Conservation (phyloP, 768 basidiomycete genomes). For the Panellus pusillus region DNA sequence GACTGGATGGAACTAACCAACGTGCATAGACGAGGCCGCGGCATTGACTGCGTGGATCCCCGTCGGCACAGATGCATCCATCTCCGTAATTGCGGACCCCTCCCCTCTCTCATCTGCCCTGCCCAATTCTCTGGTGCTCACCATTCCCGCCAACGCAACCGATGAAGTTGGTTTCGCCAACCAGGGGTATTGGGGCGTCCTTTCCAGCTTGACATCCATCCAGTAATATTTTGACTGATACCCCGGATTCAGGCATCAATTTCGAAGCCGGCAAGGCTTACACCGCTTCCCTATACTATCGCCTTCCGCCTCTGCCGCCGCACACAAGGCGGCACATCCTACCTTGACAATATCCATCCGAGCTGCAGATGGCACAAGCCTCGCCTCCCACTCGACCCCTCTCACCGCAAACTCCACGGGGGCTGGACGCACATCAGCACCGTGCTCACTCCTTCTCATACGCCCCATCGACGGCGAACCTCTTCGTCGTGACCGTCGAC, state of each 20-base stretch:
- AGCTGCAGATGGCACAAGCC: slow-evolving; percentile 47
- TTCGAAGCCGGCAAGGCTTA: slow-evolving; percentile 53
- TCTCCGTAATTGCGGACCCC: slow-evolving; percentile 52
- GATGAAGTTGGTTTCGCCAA: slow-evolving; percentile 57
- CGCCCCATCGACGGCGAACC: slow-evolving; percentile 46
- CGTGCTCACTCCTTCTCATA: slow-evolving; percentile 40
- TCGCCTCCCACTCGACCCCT: slow-evolving; percentile 40
- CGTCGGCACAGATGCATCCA: slow-evolving; percentile 41
- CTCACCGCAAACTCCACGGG: slow-evolving; percentile 35
- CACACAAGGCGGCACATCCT: slow-evolving; percentile 21
- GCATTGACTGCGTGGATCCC: slow-evolving; percentile 56
- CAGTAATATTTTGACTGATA: not conserved
- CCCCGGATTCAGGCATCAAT: slow-evolving; percentile 45
- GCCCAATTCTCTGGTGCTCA: slow-evolving; percentile 60
- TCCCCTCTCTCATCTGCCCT: slow-evolving; percentile 55
- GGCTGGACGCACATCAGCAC: slow-evolving; percentile 49
- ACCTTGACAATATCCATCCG: slow-evolving; percentile 46
- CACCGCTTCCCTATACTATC: slow-evolving; percentile 60
- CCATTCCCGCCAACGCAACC: slow-evolving; percentile 38
- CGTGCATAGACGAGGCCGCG: slow-evolving; percentile 38
- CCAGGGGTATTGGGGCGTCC: slow-evolving; percentile 48
- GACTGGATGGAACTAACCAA: not conserved
- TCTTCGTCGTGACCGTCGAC: slow-evolving; percentile 54
- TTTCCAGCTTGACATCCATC: not conserved
- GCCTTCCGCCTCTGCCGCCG: slow-evolving; percentile 33